Base-by-base conservation (phyloP, 345 rosid species). In the Alliaria petiolata region DNA sequence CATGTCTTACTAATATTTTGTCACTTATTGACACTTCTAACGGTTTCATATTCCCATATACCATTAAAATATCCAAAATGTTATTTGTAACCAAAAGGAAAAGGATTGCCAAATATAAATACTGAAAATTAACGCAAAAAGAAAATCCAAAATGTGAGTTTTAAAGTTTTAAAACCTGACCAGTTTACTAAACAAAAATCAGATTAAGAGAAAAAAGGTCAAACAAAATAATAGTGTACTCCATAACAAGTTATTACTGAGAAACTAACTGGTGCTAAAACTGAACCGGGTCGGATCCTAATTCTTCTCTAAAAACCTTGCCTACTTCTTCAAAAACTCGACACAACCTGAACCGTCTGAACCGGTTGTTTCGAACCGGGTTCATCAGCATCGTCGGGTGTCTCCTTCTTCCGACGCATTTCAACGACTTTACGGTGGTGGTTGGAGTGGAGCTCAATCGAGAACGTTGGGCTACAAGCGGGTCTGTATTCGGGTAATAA, bases 251-350 rank as follows among this genome's bases (percentile, higher is more conserved):
- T 40, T 33, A 62, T n/a, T n/a, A n/a, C n/a, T 26, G 46, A 33
- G 38, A 55, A 47, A 62, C 19, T 31, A 62, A 51, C 34, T 39
- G 25, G 9, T 17, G 22, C 28, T 71, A 62, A 47, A 46, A 17
- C 38, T 49, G 58, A 74, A 74, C 72, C 72, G 62, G 77, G 51
- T 57, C 61, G 35, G 53, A 75, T 67, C 63, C 55, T 60, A 74
- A 58, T 19, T 30, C 8, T 45, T 28, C 26, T 44, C 7, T 56
- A 22, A 15, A 16, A 25, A 1, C 25, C 25, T 22, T 3, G 1
- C 25, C 16, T 42, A 54, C 25, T 12, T 40, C n/a, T 64, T 78
- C 87, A 83, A 82, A 86, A 87, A 77, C 85, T 87, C 14, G 84
- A 74, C 6, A 80, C 84, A 13, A 31, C 65, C 35, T 65, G 62